Percentiles rank a stretch among this genome's conserved stretches.
These are phyloP conservation scores for Populus tremula DNA, from an alignment of 345 rosid genomes.

Conservation along the genomic window DNA sequence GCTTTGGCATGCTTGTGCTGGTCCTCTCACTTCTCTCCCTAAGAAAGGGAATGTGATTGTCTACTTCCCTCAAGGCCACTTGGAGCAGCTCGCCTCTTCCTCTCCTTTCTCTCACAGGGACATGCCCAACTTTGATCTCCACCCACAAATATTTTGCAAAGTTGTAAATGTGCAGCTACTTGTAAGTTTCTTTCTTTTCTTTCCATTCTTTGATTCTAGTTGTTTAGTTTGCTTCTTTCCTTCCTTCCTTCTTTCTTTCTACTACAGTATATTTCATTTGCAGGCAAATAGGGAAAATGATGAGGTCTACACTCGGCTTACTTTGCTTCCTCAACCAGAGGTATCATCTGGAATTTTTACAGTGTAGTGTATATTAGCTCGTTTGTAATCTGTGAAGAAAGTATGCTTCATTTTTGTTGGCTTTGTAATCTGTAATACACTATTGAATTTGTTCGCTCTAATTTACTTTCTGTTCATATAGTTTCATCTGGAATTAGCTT, in stretches of 20 bases:
- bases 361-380: too few species aligned
- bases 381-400: neutral
- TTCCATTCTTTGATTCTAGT: neutral
- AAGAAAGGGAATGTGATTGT: slow-evolving; percentile 75
- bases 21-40: slow-evolving; percentile 76
- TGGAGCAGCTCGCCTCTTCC: slow-evolving; percentile 59
- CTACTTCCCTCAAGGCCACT: slow-evolving; percentile 85
- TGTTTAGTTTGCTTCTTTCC: slow-evolving; percentile 3
- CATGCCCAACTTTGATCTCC: slow-evolving; percentile 71
- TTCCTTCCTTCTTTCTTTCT: neutral
- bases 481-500: slow-evolving; percentile 5
- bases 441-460: neutral
- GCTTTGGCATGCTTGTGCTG: slow-evolving; percentile 95
- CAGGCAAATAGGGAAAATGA: slow-evolving; percentile 91
- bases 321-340: slow-evolving; percentile 74
- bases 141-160: slow-evolving; percentile 63
- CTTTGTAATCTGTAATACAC: neutral
- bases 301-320: slow-evolving; percentile 76
- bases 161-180: slow-evolving; percentile 64
- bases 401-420: neutral
- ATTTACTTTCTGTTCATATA: slow-evolving; percentile 1
- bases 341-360: slow-evolving; percentile 28
- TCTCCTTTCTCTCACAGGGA: slow-evolving; percentile 51
- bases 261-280: neutral
- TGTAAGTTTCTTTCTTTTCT: slow-evolving; percentile 32